phyloP scores from a whole-genome alignment of 495 filamentous ascomycete species.

The Pyrenula aspistea region DNA sequence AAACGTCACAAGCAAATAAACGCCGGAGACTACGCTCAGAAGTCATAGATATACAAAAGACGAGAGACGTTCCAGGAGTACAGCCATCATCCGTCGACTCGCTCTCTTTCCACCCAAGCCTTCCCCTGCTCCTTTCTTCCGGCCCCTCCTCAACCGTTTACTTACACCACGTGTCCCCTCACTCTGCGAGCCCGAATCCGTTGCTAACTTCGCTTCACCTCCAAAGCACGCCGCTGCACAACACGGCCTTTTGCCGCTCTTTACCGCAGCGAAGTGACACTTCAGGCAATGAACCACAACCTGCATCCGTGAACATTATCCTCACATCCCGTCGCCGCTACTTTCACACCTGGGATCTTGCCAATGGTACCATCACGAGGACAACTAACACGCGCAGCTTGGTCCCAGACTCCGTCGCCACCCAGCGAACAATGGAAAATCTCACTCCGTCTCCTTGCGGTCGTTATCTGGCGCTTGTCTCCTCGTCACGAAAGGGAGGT shows the following conservation, averaged over 20 bases:
- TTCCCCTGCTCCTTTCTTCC: slow-evolving; percentile 80
- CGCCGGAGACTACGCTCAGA: slow-evolving; percentile 66
- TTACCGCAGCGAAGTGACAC: slow-evolving; percentile 30
- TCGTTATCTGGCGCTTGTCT: slow-evolving; percentile 67
- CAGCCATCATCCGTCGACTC: slow-evolving; percentile 68
- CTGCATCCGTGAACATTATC: slow-evolving; percentile 53
- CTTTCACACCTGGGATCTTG: slow-evolving; percentile 88
- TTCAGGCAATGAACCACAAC: slow-evolving; percentile 1
- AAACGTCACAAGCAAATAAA: slow-evolving; percentile 24
- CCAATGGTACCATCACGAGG: slow-evolving; percentile 70
- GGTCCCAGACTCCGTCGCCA: slow-evolving; percentile 47
- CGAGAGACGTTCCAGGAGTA: slow-evolving; percentile 48
- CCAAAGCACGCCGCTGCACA: slow-evolving; percentile 64
- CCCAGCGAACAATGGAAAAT: slow-evolving; percentile 81
- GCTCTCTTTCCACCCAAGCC: slow-evolving; percentile 76
- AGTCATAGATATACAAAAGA: slow-evolving; percentile 69
- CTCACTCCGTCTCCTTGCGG: slow-evolving; percentile 82
- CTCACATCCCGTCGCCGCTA: slow-evolving; percentile 78
- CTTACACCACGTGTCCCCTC: slow-evolving; percentile 75
- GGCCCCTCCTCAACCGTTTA: slow-evolving; percentile 74
- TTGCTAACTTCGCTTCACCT: slow-evolving; percentile 83
- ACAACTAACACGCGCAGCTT: slow-evolving; percentile 47
- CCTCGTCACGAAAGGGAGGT: slow-evolving; percentile 67
- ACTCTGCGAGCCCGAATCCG: slow-evolving; percentile 67
- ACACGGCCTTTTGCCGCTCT: slow-evolving; percentile 53